phyloP scores from a whole-genome alignment of 345 rosid species.

The Pugionium dolabratum region DNA sequence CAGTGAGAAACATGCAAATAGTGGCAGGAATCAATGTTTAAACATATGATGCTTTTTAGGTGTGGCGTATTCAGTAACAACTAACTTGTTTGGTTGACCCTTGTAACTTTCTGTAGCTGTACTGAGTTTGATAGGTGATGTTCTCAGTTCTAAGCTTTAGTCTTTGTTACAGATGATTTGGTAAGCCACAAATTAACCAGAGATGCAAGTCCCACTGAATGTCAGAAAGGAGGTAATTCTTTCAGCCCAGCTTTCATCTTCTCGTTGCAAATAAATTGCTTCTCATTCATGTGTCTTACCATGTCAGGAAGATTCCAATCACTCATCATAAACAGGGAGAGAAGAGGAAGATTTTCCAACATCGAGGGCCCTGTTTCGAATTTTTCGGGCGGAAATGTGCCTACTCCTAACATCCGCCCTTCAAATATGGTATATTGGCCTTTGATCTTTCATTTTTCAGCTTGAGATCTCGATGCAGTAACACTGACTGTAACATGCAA shows the following conservation, averaged over 20 bases:
- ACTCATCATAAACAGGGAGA: conserved; percentile 66
- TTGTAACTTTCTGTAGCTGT: no score
- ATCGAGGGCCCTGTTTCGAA: conserved; percentile 53
- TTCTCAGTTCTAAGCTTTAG: conserved; percentile 29
- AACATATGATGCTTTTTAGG: no score
- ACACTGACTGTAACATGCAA: neutral
- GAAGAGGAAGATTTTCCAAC: conserved; percentile 67
- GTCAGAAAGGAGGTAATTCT: conserved; percentile 66
- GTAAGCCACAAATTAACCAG: conserved; percentile 49
- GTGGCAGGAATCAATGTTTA: no score
- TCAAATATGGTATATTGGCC: conserved; percentile 49
- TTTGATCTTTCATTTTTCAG: neutral
- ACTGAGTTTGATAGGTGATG: conserved; percentile 12
- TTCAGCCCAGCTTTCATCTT: conserved; percentile 2
- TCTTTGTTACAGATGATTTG: conserved; percentile 60
- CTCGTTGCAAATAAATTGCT: neutral
- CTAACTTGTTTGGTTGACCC: no score
- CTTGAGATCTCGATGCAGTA: neutral
- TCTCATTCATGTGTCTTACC: conserved; percentile 26
- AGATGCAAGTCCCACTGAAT: conserved; percentile 53
- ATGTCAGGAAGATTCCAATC: conserved; percentile 68
- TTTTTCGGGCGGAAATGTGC: conserved; percentile 48
- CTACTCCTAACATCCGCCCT: conserved; percentile 48
- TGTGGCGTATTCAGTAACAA: no score
- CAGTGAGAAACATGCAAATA: no score